Evolutionary conservation across 2,329 filamentous ascomycete species (phyloP).

Genomic region (Monosporascus ibericus): DNA sequence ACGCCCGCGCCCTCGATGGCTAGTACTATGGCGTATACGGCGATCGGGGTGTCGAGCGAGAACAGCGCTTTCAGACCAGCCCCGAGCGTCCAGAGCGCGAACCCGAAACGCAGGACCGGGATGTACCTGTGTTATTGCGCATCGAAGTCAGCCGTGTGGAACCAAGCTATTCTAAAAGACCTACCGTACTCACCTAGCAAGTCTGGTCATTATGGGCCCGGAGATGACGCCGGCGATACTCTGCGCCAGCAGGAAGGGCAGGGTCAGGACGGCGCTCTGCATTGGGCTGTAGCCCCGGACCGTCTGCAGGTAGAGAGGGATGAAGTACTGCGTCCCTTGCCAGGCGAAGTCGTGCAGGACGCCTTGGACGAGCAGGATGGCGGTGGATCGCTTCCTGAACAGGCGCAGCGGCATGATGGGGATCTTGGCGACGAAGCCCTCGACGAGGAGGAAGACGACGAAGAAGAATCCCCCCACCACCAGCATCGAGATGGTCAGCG

Average conservation of each 20-base stretch:
- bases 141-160: not conserved
- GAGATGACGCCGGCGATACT: slow-evolving; percentile 14
- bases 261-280: slow-evolving; percentile 17
- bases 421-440: slow-evolving; percentile 11
- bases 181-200: slow-evolving; percentile 11
- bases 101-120: slow-evolving; percentile 15
- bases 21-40: slow-evolving; percentile 14
- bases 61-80: slow-evolving; percentile 20
- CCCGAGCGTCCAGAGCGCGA: slow-evolving; percentile 19
- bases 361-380: slow-evolving; percentile 11
- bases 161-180: not conserved
- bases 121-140: slow-evolving; percentile 2
- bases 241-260: slow-evolving; percentile 19
- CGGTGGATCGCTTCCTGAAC: slow-evolving; percentile 9
- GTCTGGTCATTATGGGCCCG: slow-evolving; percentile 16
- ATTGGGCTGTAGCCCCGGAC: slow-evolving; percentile 16
- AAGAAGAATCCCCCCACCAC: slow-evolving; percentile 6
- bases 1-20: slow-evolving; percentile 21
- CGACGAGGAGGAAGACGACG: slow-evolving; percentile 11
- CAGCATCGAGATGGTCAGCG: slow-evolving; percentile 10
- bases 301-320: slow-evolving; percentile 21
- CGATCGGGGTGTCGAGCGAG: slow-evolving; percentile 10
- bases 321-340: slow-evolving; percentile 36
- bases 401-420: slow-evolving; percentile 14
- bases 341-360: slow-evolving; percentile 45